Evolutionary conservation across 2,329 filamentous ascomycete species (phyloP).

Genomic region (Lachnellula willkommii): DNA sequence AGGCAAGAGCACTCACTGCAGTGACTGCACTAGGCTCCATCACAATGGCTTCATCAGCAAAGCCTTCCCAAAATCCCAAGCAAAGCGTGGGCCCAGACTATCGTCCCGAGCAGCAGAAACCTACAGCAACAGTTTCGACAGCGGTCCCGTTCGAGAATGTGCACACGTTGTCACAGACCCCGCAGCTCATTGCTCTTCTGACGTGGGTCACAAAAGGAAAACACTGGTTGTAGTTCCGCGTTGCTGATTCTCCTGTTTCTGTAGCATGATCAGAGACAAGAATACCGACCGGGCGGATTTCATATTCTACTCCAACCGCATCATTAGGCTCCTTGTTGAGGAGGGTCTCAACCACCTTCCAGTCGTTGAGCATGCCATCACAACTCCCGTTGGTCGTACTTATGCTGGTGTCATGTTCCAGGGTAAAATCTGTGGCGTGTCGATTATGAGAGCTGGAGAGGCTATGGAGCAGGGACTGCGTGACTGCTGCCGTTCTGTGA

Average conservation of each 20-base stretch:
- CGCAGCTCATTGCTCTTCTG: conserved; percentile 92
- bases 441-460: conserved; percentile 96
- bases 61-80: conserved; percentile 39
- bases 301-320: conserved; percentile 98
- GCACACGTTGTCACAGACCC: conserved; percentile 83
- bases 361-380: conserved; percentile 81
- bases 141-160: conserved; percentile 80
- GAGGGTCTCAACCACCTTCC: conserved; percentile 96
- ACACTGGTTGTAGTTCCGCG: background rate
- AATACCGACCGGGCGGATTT: conserved; percentile 90
- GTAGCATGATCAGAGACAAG: conserved; percentile 90
- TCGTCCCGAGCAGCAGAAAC: conserved; percentile 69
- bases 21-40: background rate
- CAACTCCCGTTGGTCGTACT: conserved; percentile 79
- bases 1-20: background rate
- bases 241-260: conserved; percentile 10
- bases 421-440: conserved; percentile 97
- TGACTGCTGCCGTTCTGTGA: conserved; percentile 94
- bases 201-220: conserved; percentile 61
- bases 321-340: conserved; percentile 93
- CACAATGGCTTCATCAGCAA: conserved; percentile 25
- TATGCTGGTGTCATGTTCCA: conserved; percentile 94
- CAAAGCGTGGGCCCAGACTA: conserved; percentile 78
- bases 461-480: conserved; percentile 96
- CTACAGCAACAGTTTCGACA: conserved; percentile 82